Conservation (phyloP, 768 basidiomycete species). For the Tulasnella sp. region DNA sequence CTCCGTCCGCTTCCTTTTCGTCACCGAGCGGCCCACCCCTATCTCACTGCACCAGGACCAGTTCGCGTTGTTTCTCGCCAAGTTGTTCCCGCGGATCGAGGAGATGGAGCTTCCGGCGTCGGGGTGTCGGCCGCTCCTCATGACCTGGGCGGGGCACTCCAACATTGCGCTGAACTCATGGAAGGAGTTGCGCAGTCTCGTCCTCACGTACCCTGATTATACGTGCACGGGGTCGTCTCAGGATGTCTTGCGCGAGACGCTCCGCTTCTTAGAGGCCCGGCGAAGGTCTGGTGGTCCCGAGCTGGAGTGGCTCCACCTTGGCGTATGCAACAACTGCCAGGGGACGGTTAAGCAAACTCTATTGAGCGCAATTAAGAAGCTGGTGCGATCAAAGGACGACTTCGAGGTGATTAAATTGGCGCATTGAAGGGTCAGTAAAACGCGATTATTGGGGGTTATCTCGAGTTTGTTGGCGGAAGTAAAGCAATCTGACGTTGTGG, state of each 20-base stretch:
- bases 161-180: not conserved
- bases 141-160: not conserved
- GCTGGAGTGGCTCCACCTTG: not conserved
- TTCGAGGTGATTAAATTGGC: not conserved
- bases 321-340: not conserved
- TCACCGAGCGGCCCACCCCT: not conserved
- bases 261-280: not conserved
- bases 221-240: not conserved
- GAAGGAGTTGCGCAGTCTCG: not conserved
- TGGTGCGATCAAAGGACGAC: not conserved
- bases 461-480: not conserved
- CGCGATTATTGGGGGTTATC: not conserved
- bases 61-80: not conserved
- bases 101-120: not conserved
- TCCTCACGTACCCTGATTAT: not conserved
- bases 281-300: not conserved
- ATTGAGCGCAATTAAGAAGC: not conserved
- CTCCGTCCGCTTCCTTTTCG: not conserved
- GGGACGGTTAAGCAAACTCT: not conserved
- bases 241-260: not conserved
- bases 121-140: not conserved
- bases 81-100: not conserved
- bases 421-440: not conserved
- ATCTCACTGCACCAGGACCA: not conserved
- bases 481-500: not conserved